Percentiles rank a stretch among this genome's conserved stretches.
Conservation (phyloP, 352 stramenopile genomes). For the Pythium grandisporangium region DNA sequence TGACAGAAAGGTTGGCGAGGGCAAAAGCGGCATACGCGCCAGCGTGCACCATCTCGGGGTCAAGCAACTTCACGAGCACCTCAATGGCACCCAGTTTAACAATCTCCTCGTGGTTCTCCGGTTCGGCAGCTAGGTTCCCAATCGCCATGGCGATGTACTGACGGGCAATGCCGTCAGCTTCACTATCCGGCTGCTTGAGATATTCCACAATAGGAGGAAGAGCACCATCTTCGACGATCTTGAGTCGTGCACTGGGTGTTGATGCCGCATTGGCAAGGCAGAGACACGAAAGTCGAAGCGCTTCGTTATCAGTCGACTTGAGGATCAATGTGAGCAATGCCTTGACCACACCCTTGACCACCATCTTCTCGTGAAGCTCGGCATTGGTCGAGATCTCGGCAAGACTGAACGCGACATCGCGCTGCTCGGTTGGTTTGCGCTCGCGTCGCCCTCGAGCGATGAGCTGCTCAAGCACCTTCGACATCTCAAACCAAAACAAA, state of each 20-base stretch:
- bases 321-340: conserved; percentile 88
- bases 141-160: conserved; percentile 95
- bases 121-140: conserved; percentile 93
- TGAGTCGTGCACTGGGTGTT: conserved; percentile 69
- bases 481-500: conserved; percentile 50
- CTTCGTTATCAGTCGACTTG: conserved; percentile 89
- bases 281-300: conserved; percentile 90
- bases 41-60: conserved; percentile 79
- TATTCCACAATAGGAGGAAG: conserved; percentile 87
- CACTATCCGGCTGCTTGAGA: conserved; percentile 78
- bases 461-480: conserved; percentile 94
- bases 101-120: conserved; percentile 93
- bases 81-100: conserved; percentile 86
- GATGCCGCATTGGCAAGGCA: conserved; percentile 94
- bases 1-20: conserved; percentile 92
- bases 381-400: conserved; percentile 93
- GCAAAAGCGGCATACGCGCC: conserved; percentile 91
- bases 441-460: conserved; percentile 94
- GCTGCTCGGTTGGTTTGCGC: conserved; percentile 91
- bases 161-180: conserved; percentile 86
- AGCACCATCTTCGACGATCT: conserved; percentile 92
- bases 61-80: conserved; percentile 88
- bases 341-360: conserved; percentile 92
- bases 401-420: conserved; percentile 93
- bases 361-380: conserved; percentile 91